A percentile compares a stretch with the other conserved stretches of the same genome.
Evolutionary conservation across 2,329 filamentous ascomycete species (phyloP).

Genomic region (Scytalidium sp.): DNA sequence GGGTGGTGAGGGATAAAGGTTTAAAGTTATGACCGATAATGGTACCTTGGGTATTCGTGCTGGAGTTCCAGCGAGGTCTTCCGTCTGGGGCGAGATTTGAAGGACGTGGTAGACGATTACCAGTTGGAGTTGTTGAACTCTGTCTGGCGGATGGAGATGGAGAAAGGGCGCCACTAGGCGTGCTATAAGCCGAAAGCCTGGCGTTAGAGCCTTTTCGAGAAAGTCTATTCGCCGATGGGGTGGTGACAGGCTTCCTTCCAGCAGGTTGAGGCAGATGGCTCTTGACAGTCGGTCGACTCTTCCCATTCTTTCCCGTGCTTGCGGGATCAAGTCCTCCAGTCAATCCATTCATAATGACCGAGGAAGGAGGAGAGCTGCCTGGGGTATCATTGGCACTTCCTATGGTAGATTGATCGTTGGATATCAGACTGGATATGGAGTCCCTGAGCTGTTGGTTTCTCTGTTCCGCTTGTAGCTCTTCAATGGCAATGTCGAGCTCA

Average conservation of each 20-base stretch:
- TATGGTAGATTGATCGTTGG: constrained; percentile 42
- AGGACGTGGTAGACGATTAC: constrained; percentile 40
- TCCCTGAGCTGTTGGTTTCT: constrained; percentile 78
- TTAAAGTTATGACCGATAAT: constrained; percentile 68
- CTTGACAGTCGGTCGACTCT: constrained; percentile 22
- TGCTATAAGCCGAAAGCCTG: constrained; percentile 34
- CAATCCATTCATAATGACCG: constrained; percentile 53
- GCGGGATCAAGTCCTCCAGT: constrained; percentile 33
- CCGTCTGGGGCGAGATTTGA: constrained; percentile 45
- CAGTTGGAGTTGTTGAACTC: constrained; percentile 49
- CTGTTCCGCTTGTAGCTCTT: constrained; percentile 64
- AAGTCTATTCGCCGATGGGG: constrained; percentile 37
- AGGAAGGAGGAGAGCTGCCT: constrained; percentile 63
- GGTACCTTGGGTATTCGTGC: constrained; percentile 61
- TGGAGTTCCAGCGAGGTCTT: constrained; percentile 71
- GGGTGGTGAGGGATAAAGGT: constrained; percentile 51
- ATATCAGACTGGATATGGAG: constrained; percentile 85
- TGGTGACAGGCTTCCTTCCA: constrained; percentile 41
- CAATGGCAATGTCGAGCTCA: constrained; percentile 71
- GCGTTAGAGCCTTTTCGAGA: constrained; percentile 30
- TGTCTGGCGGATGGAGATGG: constrained; percentile 33
- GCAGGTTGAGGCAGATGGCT: constrained; percentile 38
- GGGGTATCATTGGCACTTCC: constrained; percentile 45
- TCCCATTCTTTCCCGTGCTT: constrained; percentile 27
- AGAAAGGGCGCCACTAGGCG: constrained; percentile 37